Evolutionary conservation across 1,284 basidiomycete species (phyloP).

Genomic region (Tilletia walkeri): DNA sequence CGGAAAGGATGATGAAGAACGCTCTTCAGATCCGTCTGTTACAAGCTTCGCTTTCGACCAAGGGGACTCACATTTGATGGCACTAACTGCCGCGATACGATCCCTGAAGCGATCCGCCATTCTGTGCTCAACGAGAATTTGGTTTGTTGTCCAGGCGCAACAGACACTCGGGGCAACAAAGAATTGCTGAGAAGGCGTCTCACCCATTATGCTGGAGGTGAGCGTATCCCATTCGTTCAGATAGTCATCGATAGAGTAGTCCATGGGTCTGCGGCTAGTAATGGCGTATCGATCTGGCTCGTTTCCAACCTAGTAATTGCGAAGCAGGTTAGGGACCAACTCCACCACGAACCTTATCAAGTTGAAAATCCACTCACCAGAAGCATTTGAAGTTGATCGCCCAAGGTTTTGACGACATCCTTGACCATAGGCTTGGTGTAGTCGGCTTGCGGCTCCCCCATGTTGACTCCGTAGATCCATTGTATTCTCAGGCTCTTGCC

Average conservation of each 20-base stretch:
- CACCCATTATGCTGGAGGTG: slow-evolving; percentile 19
- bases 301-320: slow-evolving; percentile 63
- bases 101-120: slow-evolving; percentile 22
- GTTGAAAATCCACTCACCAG: slow-evolving; percentile 57
- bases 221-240: slow-evolving; percentile 61
- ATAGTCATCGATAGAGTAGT: slow-evolving; percentile 61
- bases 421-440: slow-evolving; percentile 29
- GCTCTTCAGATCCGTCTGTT: not conserved
- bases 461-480: slow-evolving; percentile 28
- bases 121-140: slow-evolving; percentile 15
- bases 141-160: slow-evolving; percentile 59
- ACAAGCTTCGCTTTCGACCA: not conserved
- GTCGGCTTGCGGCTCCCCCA: slow-evolving; percentile 17
- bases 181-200: slow-evolving; percentile 1
- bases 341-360: not conserved
- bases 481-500: not conserved
- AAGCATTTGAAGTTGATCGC: slow-evolving; percentile 21
- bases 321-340: not conserved
- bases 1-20: not conserved
- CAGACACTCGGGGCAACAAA: slow-evolving; percentile 65
- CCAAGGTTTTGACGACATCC: slow-evolving; percentile 11
- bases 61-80: slow-evolving; percentile 22
- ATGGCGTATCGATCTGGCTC: slow-evolving; percentile 61
- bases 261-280: slow-evolving; percentile 39
- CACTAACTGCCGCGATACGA: slow-evolving; percentile 23